Base-by-base conservation (phyloP, 2,329 filamentous ascomycete genomes). In the Exutisphaerella laricina region DNA sequence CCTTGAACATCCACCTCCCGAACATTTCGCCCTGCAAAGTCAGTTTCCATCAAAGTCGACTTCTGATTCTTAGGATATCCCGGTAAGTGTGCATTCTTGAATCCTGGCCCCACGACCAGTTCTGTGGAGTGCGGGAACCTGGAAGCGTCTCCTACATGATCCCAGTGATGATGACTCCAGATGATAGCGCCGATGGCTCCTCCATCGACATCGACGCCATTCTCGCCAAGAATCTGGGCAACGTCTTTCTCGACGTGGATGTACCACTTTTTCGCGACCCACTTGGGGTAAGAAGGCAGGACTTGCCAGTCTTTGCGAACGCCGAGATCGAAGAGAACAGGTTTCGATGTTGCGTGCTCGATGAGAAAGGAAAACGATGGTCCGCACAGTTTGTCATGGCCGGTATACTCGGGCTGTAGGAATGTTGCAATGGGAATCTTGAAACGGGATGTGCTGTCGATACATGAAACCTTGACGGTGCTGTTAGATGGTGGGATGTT, bases 351-450 rank as follows among this genome's bases (percentile, higher is more conserved):
- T 0, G 64, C 58, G 41, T 76, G 71, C 41, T 72, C 64, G 39
- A 77, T 68, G 1, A 74, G 58, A 53, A 76, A 77, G 3, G 66
- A 66, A 54, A 66, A 68, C 1, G 67, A 62, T 2, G 71, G 71
- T 20, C 61, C 63, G 5, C 55, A 53, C 12, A 71, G 57, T 10
- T 60, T 45, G 1, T 58, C 57, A 18, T 63, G 59, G 14, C 65
- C 68, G 39, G 57, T 56, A 37, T 70, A 69, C 33, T 61, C 57
- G 3, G 66, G 63, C 34, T 67, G 62, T 18, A 70, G 56, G 48
- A 68, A 62, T 3, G 56, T 22, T 3, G 37, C 39, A 33, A 61
- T 61, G 10, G 56, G 53, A 10, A 65, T 41, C 18, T 54, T 51
- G 32, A 66, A 54, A 16, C 56, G 57, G n/a, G 53, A 53, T 13